Evolutionary conservation across 2,329 filamentous ascomycete species (phyloP), one percentile per base, ranked within the genome.

Genomic region (Ascochyta clinopodiicola): DNA sequence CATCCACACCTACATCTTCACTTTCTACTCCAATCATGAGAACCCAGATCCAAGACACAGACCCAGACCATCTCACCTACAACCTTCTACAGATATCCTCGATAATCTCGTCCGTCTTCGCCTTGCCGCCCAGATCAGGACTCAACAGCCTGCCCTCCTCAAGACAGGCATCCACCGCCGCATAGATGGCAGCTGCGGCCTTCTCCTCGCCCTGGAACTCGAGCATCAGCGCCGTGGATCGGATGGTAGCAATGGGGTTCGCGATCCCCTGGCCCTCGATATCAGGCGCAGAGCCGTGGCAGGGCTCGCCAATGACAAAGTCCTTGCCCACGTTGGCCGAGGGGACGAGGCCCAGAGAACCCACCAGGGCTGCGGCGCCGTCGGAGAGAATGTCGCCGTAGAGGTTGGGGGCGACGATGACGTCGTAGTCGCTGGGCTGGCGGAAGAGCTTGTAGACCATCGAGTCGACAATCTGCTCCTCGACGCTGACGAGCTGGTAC

Each of bases 361-460:
- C 95, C 25, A 98, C 94, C 27, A 98, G 87, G 2, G 95, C 95
- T 24, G 95, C 95, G 45, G 95, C 94, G 63, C 92, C 94, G 77
- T 99, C 95, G 2, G 92, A 96, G 35, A 99, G 84, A 66, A 99
- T 95, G 78, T 99, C 95, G 65, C 95, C 95, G 80, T 99, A 98
- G 59, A 99, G 85, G 80, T 98, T 98, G 47, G 94, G 95, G 8
- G 94, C 95, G 42, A 99, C 95, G 67, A 99, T 96, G 64, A 98
- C 94, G 76, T 99, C 95, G 86, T 98, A 99, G 72, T 89, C 89
- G 71, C 89, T 85, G 38, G 95, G 95, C 79, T 98, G 92, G 60
- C 94, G 91, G 87, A 98, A 98, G 53, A 99, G 89, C 83, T 98
- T 98, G 86, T 98, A 98, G 55, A 98, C 92, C 95, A 99, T 99